These are phyloP conservation scores for Aphanomyces stellatus DNA, from an alignment of 352 stramenopile species.

Conservation along the genomic window DNA sequence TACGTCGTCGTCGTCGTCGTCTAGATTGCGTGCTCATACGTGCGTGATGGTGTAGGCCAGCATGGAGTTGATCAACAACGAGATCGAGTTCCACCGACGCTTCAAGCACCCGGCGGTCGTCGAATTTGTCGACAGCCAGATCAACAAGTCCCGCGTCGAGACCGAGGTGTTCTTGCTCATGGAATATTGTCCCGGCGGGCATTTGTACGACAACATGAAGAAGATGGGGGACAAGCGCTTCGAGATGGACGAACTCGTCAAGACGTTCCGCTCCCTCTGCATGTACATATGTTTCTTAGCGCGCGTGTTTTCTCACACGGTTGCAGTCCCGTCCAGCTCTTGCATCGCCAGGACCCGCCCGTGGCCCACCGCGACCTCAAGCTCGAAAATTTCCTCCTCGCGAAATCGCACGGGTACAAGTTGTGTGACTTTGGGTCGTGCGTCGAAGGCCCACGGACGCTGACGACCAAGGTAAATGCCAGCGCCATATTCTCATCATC, in stretches of 20 bases:
- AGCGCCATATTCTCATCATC: too few species aligned
- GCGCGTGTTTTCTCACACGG: too few species aligned
- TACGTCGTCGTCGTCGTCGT: neutral
- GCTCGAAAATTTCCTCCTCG: slow-evolving; percentile 95
- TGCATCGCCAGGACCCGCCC: slow-evolving; percentile 74
- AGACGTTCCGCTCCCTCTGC: slow-evolving; percentile 61
- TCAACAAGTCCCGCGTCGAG: slow-evolving; percentile 32
- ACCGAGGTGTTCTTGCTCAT: slow-evolving; percentile 93
- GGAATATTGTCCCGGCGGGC: slow-evolving; percentile 92
- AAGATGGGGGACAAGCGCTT: slow-evolving; percentile 75
- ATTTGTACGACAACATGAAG: slow-evolving; percentile 90
- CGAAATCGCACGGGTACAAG: slow-evolving; percentile 86
- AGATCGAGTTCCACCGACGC: slow-evolving; percentile 66
- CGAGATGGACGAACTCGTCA: slow-evolving; percentile 50
- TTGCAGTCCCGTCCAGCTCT: slow-evolving; percentile 42
- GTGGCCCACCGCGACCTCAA: slow-evolving; percentile 97
- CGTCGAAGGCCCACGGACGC: slow-evolving; percentile 62
- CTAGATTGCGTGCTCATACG: neutral
- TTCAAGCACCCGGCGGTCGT: slow-evolving; percentile 43
- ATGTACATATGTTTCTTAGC: too few species aligned
- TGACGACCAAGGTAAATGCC: slow-evolving; percentile 50
- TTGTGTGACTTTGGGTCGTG: slow-evolving; percentile 94
- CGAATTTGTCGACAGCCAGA: slow-evolving; percentile 52
- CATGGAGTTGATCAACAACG: slow-evolving; percentile 50
- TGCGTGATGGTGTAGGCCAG: neutral